These are phyloP conservation scores for Serendipita sp. DNA, from an alignment of 1,284 basidiomycete species.

Conservation along the genomic window DNA sequence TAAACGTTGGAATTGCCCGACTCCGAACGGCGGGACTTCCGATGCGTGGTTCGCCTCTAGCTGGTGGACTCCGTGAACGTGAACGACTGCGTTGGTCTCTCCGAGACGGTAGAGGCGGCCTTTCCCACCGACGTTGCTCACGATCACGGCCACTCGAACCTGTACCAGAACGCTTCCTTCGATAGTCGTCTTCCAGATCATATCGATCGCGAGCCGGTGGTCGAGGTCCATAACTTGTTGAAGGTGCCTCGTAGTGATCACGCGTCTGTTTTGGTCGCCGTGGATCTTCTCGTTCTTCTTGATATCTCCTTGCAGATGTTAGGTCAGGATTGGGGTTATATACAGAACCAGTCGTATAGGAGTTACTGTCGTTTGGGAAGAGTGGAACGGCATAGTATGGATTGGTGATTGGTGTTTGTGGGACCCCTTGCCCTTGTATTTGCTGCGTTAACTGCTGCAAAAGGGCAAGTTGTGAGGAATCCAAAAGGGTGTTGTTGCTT, in stretches of 20 bases:
- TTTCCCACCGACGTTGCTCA: not conserved
- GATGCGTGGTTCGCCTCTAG: not conserved
- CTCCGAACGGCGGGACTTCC: not conserved
- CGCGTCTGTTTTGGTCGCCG: not conserved
- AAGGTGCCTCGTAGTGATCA: not conserved
- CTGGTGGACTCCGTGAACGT: slow-evolving; percentile 1
- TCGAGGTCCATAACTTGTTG: not conserved
- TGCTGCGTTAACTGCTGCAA: slow-evolving; percentile 2
- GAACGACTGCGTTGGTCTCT: not conserved
- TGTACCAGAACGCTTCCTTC: not conserved
- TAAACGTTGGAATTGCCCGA: not conserved
- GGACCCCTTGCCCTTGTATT: not conserved
- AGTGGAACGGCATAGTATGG: no score
- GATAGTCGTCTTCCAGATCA: not conserved
- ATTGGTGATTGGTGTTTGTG: not conserved
- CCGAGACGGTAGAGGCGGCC: not conserved
- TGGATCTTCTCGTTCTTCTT: slow-evolving; percentile 4
- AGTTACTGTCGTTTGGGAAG: not conserved
- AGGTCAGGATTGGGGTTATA: not conserved
- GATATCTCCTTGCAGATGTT: not conserved
- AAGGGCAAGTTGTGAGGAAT: not conserved
- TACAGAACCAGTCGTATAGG: not conserved
- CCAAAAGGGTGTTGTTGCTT: not conserved
- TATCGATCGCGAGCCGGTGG: not conserved
- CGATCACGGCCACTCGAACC: not conserved